A percentile compares a stretch with the other conserved stretches of the same genome.
phyloP scores from a whole-genome alignment of 495 filamentous ascomycete genomes.

The Penicillium angulare region DNA sequence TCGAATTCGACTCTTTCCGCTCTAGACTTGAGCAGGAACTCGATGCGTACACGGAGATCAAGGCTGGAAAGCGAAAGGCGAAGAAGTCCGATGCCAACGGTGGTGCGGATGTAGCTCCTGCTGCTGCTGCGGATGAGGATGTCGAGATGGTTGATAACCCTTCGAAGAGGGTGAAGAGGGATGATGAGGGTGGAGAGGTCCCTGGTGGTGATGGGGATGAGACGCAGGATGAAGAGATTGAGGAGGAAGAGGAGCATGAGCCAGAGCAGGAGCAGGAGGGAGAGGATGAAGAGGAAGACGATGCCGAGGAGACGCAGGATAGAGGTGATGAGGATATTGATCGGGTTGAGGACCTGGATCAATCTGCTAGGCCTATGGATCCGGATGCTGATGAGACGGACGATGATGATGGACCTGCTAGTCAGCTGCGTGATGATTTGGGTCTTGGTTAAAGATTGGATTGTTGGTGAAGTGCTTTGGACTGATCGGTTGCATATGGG shows the following conservation, averaged over 20 bases:
- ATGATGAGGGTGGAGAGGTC: slow-evolving; percentile 41
- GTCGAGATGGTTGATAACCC: slow-evolving; percentile 34
- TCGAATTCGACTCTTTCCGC: slow-evolving; percentile 79
- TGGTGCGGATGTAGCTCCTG: slow-evolving; percentile 15
- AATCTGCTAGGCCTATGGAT: slow-evolving; percentile 29
- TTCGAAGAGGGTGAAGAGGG: slow-evolving; percentile 49
- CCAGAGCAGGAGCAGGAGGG: slow-evolving; percentile 52
- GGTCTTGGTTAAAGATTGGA: slow-evolving; percentile 30
- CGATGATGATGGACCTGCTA: slow-evolving; percentile 42
- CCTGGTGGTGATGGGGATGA: slow-evolving; percentile 49
- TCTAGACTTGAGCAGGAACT: slow-evolving; percentile 59
- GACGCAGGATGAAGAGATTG: slow-evolving; percentile 51
- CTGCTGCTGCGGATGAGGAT: slow-evolving; percentile 43
- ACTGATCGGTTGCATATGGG: no score
- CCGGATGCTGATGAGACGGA: slow-evolving; percentile 45
- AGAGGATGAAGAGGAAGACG: slow-evolving; percentile 40
- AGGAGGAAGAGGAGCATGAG: slow-evolving; percentile 54
- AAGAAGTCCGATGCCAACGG: slow-evolving; percentile 51
- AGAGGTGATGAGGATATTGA: slow-evolving; percentile 58
- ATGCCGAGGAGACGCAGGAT: slow-evolving; percentile 37
- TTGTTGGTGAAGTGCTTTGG: no score
- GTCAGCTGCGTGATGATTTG: slow-evolving; percentile 43
- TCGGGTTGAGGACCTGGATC: slow-evolving; percentile 61
- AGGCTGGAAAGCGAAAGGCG: slow-evolving; percentile 62
- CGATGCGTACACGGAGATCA: slow-evolving; percentile 58